Evolutionary conservation across 148 eudicot species (phyloP).

Genomic region (Drosera capensis): DNA sequence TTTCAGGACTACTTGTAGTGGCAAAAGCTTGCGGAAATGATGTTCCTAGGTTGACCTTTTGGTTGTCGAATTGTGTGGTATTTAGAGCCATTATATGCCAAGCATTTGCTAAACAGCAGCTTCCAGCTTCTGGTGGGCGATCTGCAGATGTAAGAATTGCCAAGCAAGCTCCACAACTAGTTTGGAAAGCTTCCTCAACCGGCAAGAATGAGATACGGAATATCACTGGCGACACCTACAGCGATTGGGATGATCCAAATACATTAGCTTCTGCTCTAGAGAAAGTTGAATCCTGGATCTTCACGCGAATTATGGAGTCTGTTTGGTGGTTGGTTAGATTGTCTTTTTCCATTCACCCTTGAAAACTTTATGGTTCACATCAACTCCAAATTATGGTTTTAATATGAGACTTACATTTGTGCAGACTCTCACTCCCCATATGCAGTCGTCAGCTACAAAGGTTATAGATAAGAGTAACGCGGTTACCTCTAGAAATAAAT

Average conservation of each 20-base stretch:
- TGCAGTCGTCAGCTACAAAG: constrained; percentile 83
- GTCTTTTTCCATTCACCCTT: constrained; percentile 2
- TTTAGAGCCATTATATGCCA: no score
- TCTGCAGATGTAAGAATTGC: constrained; percentile 16
- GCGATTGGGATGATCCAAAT: constrained; percentile 46
- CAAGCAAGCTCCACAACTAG: constrained; percentile 26
- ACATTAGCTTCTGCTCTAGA: constrained; percentile 47
- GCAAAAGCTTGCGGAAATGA: constrained; percentile 98
- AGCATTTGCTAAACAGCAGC: no score
- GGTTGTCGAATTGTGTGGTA: no score
- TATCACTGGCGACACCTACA: constrained; percentile 13
- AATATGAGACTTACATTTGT: not conserved
- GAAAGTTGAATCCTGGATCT: constrained; percentile 79
- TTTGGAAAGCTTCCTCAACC: constrained; percentile 36
- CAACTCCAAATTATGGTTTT: not conserved
- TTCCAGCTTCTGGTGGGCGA: no score
- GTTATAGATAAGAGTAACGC: constrained; percentile 27
- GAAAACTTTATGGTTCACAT: not conserved
- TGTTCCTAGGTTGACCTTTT: constrained; percentile 94
- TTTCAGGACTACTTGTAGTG: constrained; percentile 72
- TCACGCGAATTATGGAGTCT: constrained; percentile 73
- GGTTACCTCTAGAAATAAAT: constrained; percentile 20
- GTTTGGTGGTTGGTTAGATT: constrained; percentile 88
- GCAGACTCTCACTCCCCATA: constrained; percentile 78
- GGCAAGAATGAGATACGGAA: constrained; percentile 16